A percentile compares a stretch with the other conserved stretches of the same genome.
Evolutionary conservation across 192 early-diverging fungal species (phyloP).

Genomic region (Chytriomyces hyalinus): DNA sequence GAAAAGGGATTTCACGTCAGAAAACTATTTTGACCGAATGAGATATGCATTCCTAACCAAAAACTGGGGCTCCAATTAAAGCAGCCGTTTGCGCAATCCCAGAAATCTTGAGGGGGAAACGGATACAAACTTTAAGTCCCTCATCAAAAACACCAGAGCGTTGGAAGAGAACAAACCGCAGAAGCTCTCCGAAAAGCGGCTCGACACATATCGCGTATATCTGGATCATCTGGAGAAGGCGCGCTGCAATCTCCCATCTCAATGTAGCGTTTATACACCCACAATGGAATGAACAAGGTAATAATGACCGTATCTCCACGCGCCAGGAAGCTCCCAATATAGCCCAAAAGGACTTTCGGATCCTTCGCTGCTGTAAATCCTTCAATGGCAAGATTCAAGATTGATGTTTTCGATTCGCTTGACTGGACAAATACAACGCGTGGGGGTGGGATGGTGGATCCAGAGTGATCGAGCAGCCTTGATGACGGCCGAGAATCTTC

Average conservation of each 20-base stretch:
- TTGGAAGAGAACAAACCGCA: slow-evolving; percentile 15
- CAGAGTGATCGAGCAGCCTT: background rate
- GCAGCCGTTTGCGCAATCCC: slow-evolving; percentile 72
- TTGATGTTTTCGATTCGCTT: background rate
- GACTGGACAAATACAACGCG: too few relatives aligned
- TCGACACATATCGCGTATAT: slow-evolving; percentile 47
- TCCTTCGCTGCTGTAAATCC: slow-evolving; percentile 69
- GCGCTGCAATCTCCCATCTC: slow-evolving; percentile 56
- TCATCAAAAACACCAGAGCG: background rate
- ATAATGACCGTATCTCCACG: slow-evolving; percentile 76
- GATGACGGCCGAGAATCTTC: background rate
- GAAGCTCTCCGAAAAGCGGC: slow-evolving; percentile 52
- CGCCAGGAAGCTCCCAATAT: slow-evolving; percentile 69
- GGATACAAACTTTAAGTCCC: background rate
- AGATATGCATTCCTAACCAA: slow-evolving; percentile 38
- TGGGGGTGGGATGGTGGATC: background rate
- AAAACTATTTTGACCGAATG: background rate
- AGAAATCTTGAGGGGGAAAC: background rate
- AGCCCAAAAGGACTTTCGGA: slow-evolving; percentile 64
- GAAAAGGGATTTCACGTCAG: too few relatives aligned
- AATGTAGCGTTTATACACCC: slow-evolving; percentile 66
- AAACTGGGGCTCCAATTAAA: slow-evolving; percentile 66
- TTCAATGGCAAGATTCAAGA: slow-evolving; percentile 45
- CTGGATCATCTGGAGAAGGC: slow-evolving; percentile 42
- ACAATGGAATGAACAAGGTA: slow-evolving; percentile 70